Percentiles rank a stretch among this genome's conserved stretches.
Conservation (phyloP, 2,329 filamentous ascomycete species). For the Venturia effusa region DNA sequence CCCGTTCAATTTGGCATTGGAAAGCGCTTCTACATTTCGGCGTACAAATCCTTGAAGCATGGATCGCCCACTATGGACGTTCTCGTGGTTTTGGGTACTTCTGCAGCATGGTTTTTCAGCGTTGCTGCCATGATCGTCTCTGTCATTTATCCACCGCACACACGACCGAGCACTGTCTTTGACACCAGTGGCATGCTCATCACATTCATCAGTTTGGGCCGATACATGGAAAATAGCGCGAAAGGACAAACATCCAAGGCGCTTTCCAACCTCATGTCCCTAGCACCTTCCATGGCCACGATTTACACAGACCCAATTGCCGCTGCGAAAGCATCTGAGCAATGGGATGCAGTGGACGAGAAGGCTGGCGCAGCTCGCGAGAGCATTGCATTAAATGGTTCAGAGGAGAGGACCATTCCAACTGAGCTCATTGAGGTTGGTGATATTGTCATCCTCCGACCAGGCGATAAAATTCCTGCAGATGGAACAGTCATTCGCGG, state of each 20-base stretch:
- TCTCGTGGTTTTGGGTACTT: constrained; percentile 84
- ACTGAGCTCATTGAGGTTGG: constrained; percentile 91
- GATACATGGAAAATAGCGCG: constrained; percentile 85
- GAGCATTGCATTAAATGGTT: constrained; percentile 35
- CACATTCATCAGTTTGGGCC: constrained; percentile 83
- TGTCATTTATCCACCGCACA: constrained; percentile 62
- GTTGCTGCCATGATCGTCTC: constrained; percentile 78
- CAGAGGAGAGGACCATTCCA: constrained; percentile 78
- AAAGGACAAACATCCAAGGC: constrained; percentile 96
- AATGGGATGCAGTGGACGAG: constrained; percentile 46
- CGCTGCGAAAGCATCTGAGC: constrained; percentile 78
- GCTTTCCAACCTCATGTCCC: constrained; percentile 84
- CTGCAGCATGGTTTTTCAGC: constrained; percentile 94
- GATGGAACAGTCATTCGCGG: constrained; percentile 81
- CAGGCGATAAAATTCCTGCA: constrained; percentile 92
- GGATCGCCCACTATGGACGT: constrained; percentile 96
- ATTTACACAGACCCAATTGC: constrained; percentile 94
- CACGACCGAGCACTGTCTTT: constrained; percentile 77
- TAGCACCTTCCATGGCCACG: constrained; percentile 91
- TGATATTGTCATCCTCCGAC: constrained; percentile 84
- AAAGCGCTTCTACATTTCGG: constrained; percentile 83
- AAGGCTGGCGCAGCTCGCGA: constrained; percentile 30
- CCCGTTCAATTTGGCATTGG: constrained; percentile 96
- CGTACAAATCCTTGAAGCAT: constrained; percentile 88
- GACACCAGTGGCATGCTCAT: constrained; percentile 98